Base-by-base conservation (phyloP, 441 rosid species). In the Macaranga tanarius region DNA sequence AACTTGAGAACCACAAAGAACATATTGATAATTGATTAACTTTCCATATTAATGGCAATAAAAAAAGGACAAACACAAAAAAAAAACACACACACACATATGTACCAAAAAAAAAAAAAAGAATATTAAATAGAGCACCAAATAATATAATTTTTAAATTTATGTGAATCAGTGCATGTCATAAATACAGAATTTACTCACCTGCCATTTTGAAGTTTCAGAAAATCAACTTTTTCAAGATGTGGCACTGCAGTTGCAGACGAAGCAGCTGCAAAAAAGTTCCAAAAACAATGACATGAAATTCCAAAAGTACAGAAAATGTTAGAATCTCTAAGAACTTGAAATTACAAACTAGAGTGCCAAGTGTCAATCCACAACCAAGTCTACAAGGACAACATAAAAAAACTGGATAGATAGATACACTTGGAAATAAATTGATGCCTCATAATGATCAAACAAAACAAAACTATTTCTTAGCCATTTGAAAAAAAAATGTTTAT, bases 191-290 rank as follows among this genome's bases (percentile, higher is more conserved):
- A 56, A 52, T 50, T 25, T 57, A 50, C 73, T 59, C 77, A 90
- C 99, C 98, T 93, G 82, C 99, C 99, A 87, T 93, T 95, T 79
- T 95, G 97, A 85, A 95, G 98, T 84, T 93, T 95, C 69, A 89
- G 74, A 82, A 95, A 90, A 80, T 89, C 90, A 70, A n/a, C 80
- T 77, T 85, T 89, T 73, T 84, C 89, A 73, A 89, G 82, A 77
- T 85, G 73, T 34, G 90, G 90, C 55, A 77, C 76, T 55, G 90
- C 81, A 65, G 88, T 78, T 76, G 90, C 65, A 58, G 88, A 77
- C 73, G 85, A 65, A 79, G 90, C 81, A 80, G 93, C 97, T 91
- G 91, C 83, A 82, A 85, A 66, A 28, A 38, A 79, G 19, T 60
- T 15, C 52, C 59, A 80, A 75, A 75, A 76, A 64, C 55, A 62